Evolutionary conservation across 2,329 filamentous ascomycete genomes (phyloP), one percentile per base, ranked within the genome.

Genomic region (Calonectria pauciramosa): DNA sequence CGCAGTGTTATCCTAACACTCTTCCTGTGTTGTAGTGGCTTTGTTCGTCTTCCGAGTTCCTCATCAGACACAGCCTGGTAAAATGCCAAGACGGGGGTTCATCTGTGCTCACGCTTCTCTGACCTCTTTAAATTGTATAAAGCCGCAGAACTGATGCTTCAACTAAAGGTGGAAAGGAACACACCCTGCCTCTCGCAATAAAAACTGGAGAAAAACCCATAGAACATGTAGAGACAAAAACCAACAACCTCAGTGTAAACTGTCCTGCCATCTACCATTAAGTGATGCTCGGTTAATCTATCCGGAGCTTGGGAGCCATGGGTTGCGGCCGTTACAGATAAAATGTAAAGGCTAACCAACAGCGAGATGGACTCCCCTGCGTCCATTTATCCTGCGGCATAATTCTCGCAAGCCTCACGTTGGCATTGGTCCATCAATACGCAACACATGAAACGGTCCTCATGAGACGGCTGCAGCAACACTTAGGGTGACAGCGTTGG

Each of bases 371-470:
- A 47, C 20, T 6, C 44, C n/a, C 41, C 20, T n/a, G 20, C 41
- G 20, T 11, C 41, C 41, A 47, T 47, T 47, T 47, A 47, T 47
- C 4, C 23, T n/a, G 26, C 16, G 38, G 30, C 26, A 7, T 30
- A 16, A 23, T 20, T 65, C 28, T 30, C 30, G 18, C 26, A 32
- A 30, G 20, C 26, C 28, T 47, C 41, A 23, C 18, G 4, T 16
- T 34, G n/a, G 26, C 13, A 41, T 32, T 54, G 30, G 23, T 32
- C 26, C 14, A 44, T 65, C 5, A 70, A 63, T 5, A 56, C 54
- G 44, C 13, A 34, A 66, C 69, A 32, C 69, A 56, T 66, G 60
- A 56, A 63, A 49, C 36, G 30, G 52, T 56, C 18, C 51, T 47
- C 20, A 36, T 38, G 49, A 71, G 49, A 59, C 60, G 38, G 30